Evolutionary conservation across 768 basidiomycete species (phyloP).

Genomic region (Leccinum pellstonianum): DNA sequence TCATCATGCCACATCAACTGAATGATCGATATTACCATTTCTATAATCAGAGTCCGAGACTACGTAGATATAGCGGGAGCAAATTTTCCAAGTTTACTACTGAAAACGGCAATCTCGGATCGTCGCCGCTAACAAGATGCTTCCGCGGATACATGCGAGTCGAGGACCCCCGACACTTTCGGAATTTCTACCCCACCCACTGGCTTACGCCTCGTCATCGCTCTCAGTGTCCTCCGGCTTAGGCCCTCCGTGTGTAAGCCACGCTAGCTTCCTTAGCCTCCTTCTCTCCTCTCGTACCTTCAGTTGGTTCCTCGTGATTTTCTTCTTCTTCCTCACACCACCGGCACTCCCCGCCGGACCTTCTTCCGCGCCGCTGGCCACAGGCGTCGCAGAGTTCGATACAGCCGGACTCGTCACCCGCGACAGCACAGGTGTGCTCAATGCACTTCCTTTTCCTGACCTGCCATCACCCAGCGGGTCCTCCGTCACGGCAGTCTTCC

Average conservation of each 20-base stretch:
- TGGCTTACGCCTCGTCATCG: constrained; percentile 37
- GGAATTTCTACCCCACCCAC: not conserved
- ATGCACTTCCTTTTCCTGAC: constrained; percentile 67
- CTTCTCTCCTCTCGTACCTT: constrained; percentile 89
- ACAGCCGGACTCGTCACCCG: constrained; percentile 66
- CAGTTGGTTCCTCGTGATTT: constrained; percentile 81
- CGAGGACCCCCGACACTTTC: constrained; percentile 23
- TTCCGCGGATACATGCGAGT: constrained; percentile 24
- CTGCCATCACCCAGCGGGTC: constrained; percentile 75
- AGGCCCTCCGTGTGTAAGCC: constrained; percentile 80
- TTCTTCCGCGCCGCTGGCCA: constrained; percentile 76
- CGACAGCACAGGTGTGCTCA: constrained; percentile 71
- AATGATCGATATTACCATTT: not conserved
- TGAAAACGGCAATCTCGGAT: constrained; percentile 32
- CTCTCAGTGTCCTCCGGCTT: constrained; percentile 84
- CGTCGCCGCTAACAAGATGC: constrained; percentile 22
- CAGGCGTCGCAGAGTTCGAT: constrained; percentile 73
- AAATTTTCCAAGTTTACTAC: constrained; percentile 10
- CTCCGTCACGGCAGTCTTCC: constrained; percentile 83
- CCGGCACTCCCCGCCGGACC: constrained; percentile 35
- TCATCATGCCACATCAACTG: not conserved
- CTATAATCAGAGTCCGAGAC: constrained; percentile 3
- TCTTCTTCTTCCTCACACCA: constrained; percentile 79
- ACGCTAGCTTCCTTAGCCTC: constrained; percentile 72
- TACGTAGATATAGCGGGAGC: constrained; percentile 1